Conservation (phyloP, 805 yeast genomes). For the Metschnikowia similis region DNA sequence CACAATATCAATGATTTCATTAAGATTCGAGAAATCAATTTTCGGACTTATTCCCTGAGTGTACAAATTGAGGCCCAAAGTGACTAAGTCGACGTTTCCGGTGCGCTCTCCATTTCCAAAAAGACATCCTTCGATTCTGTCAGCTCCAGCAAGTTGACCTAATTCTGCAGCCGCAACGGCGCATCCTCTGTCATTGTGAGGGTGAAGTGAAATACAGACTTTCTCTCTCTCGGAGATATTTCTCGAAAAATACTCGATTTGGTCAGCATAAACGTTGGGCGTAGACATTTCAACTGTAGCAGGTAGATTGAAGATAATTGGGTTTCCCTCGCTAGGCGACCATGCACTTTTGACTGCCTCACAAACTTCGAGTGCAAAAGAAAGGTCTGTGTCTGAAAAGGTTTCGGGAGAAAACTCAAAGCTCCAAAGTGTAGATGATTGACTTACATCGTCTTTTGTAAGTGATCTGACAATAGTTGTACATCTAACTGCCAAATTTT, state of each 20-base stretch:
- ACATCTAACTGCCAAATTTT: constrained; percentile 58
- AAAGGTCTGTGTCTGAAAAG: constrained; percentile 65
- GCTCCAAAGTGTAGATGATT: constrained; percentile 57
- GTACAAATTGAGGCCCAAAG: constrained; percentile 70
- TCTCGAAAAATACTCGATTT: constrained; percentile 67
- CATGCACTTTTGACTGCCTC: constrained; percentile 74
- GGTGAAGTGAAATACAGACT: constrained; percentile 72
- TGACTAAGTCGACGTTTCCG: constrained; percentile 79
- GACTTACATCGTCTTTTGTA: constrained; percentile 63
- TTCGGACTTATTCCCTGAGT: constrained; percentile 75
- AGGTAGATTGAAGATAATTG: constrained; percentile 76
- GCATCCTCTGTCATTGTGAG: constrained; percentile 84
- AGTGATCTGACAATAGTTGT: constrained; percentile 58
- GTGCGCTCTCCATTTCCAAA: constrained; percentile 88
- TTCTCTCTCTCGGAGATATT: constrained; percentile 62
- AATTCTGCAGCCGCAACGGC: constrained; percentile 87
- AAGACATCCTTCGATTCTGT: constrained; percentile 80
- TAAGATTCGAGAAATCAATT: constrained; percentile 66
- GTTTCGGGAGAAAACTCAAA: constrained; percentile 82
- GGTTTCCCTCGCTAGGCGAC: constrained; percentile 61
- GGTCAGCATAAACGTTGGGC: constrained; percentile 82
- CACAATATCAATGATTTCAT: constrained; percentile 62
- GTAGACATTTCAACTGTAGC: constrained; percentile 82
- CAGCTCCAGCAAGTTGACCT: constrained; percentile 82
- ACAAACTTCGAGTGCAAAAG: constrained; percentile 60